Evolutionary conservation across 1,139 yeast species (phyloP).

Genomic region (Zhuliangozyma parablackwelliae): DNA sequence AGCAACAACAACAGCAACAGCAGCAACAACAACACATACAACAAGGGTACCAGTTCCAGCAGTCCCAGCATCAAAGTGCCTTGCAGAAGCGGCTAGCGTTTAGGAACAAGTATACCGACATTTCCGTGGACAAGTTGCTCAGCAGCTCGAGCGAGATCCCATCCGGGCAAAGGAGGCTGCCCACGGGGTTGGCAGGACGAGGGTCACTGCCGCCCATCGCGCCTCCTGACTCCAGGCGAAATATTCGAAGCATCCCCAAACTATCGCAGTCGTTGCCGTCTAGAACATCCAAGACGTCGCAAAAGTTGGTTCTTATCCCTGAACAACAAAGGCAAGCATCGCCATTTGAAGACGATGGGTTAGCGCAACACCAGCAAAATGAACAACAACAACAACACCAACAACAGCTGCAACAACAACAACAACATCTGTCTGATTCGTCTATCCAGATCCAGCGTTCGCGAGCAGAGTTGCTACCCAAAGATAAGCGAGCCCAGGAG

Average conservation of each 20-base stretch:
- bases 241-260: constrained; percentile 47
- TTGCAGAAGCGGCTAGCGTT: constrained; percentile 25
- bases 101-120: constrained; percentile 56
- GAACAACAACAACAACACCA: not conserved
- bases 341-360: constrained; percentile 4
- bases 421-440: constrained; percentile 13
- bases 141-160: constrained; percentile 83
- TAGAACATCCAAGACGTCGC: constrained; percentile 84
- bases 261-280: constrained; percentile 69
- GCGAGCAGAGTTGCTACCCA: constrained; percentile 66
- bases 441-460: constrained; percentile 44
- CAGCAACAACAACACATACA: constrained; percentile 5
- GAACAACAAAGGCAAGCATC: constrained; percentile 40
- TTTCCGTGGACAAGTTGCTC: constrained; percentile 66
- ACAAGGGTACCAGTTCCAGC: constrained; percentile 12
- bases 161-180: constrained; percentile 59
- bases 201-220: constrained; percentile 4
- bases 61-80: constrained; percentile 16
- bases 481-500: constrained; percentile 63
- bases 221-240: constrained; percentile 14
- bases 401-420: not conserved
- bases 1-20: constrained; percentile 6
- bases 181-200: constrained; percentile 21
- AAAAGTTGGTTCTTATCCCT: constrained; percentile 82
- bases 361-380: too few species aligned